Conservation (phyloP, 495 filamentous ascomycete genomes). For the Hypoxylon lienhwacheense region DNA sequence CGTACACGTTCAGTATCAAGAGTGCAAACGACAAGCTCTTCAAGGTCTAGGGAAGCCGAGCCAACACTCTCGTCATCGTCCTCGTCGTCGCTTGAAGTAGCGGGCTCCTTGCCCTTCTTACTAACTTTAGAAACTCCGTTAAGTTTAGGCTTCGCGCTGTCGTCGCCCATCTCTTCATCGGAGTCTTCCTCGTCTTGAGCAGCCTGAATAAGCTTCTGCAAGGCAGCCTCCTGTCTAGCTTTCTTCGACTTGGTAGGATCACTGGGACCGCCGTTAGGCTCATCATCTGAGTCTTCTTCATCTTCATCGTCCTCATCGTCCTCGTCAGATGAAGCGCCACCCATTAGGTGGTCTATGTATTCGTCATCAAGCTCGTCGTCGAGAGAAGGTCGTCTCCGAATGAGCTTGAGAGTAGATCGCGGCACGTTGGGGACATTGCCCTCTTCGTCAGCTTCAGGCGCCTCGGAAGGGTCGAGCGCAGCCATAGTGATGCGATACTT, state of each 20-base stretch:
- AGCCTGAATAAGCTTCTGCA: slow-evolving; percentile 70
- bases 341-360: slow-evolving; percentile 55
- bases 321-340: slow-evolving; percentile 42
- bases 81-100: slow-evolving; percentile 65
- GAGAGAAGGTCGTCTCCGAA: slow-evolving; percentile 66
- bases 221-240: slow-evolving; percentile 68
- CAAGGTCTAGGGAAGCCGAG: slow-evolving; percentile 48
- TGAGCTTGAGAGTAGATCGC: slow-evolving; percentile 85
- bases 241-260: slow-evolving; percentile 87
- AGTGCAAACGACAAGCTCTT: slow-evolving; percentile 92
- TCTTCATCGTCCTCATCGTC: slow-evolving; percentile 62
- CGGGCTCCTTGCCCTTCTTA: slow-evolving; percentile 83
- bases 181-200: slow-evolving; percentile 58
- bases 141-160: slow-evolving; percentile 63
- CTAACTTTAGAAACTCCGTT: slow-evolving; percentile 49
- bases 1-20: slow-evolving; percentile 71
- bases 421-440: slow-evolving; percentile 61
- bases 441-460: slow-evolving; percentile 64
- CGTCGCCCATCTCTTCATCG: slow-evolving; percentile 60
- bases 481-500: slow-evolving; percentile 98
- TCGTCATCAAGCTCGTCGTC: slow-evolving; percentile 64
- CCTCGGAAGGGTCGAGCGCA: slow-evolving; percentile 86
- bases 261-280: slow-evolving; percentile 84
- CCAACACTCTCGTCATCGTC: slow-evolving; percentile 65
- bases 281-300: slow-evolving; percentile 62